Evolutionary conservation across 371 early-diverging fungal species (phyloP).

Genomic region (Rhizopus delemar): DNA sequence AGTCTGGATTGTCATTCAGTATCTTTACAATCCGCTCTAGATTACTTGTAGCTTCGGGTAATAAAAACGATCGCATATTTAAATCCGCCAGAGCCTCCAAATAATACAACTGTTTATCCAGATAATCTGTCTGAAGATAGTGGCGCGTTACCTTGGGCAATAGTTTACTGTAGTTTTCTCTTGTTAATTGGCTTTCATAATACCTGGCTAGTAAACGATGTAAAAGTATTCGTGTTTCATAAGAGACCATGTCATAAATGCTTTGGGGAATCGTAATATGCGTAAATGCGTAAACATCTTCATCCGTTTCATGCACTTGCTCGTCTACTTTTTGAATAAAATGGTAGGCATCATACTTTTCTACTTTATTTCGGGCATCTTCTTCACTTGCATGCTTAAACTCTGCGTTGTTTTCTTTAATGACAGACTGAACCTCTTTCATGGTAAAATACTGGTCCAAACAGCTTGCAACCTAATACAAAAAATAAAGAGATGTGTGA

Average conservation of each 20-base stretch:
- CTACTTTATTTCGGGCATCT: constrained; percentile 32
- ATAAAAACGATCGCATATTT: constrained; percentile 55
- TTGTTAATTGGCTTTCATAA: constrained; percentile 51
- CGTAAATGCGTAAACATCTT: constrained; percentile 47
- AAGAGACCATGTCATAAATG: constrained; percentile 62
- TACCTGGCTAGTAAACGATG: constrained; percentile 55
- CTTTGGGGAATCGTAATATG: constrained; percentile 55
- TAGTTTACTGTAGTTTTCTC: constrained; percentile 50
- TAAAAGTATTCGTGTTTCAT: constrained; percentile 52
- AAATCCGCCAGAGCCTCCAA: constrained; percentile 53
- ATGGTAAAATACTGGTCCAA: constrained; percentile 56
- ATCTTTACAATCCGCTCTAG: constrained; percentile 53
- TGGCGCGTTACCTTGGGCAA: constrained; percentile 56
- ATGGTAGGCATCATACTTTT: constrained; percentile 49
- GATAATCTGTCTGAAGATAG: constrained; percentile 55
- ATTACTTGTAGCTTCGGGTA: constrained; percentile 53
- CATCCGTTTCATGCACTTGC: constrained; percentile 22
- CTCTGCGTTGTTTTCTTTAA: constrained; percentile 34
- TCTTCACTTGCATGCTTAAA: constrained; percentile 28
- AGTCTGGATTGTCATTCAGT: constrained; percentile 44
- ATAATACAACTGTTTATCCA: constrained; percentile 57
- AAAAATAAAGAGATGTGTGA: neutral
- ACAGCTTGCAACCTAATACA: constrained; percentile 50
- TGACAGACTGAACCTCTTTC: constrained; percentile 51
- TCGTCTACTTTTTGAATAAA: constrained; percentile 44